Percentiles rank a stretch among this genome's conserved stretches.
phyloP scores from a whole-genome alignment of 306 rosid species.

The Sphenostylis stenocarpa region DNA sequence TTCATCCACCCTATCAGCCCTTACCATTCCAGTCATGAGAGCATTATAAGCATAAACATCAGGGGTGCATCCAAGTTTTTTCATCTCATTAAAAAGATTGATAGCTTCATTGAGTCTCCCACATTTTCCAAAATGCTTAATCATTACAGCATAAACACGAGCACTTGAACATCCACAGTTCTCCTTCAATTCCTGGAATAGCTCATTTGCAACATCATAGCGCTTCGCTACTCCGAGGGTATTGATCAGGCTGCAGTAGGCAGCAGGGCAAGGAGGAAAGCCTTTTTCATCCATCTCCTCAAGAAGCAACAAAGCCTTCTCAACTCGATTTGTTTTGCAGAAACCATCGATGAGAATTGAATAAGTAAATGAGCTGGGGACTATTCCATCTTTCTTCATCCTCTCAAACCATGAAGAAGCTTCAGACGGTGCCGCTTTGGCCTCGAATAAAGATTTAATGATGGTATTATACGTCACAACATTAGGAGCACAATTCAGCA shows the following conservation, averaged over 20 bases:
- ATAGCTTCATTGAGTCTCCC: conserved; percentile 73
- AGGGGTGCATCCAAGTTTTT: conserved; percentile 76
- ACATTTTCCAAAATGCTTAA: conserved; percentile 87
- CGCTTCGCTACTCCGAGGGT: conserved; percentile 89
- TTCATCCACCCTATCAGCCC: conserved; percentile 75
- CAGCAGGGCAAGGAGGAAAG: conserved; percentile 94
- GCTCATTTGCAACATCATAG: conserved; percentile 88
- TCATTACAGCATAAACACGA: conserved; percentile 97
- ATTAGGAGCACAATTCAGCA: conserved; percentile 62
- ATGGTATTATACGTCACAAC: conserved; percentile 82
- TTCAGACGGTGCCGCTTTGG: conserved; percentile 64
- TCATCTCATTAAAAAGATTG: conserved; percentile 80
- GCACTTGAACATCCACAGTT: conserved; percentile 85
- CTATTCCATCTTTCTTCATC: conserved; percentile 74
- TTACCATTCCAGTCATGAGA: conserved; percentile 91
- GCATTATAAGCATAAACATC: conserved; percentile 89
- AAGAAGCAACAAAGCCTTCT: conserved; percentile 89
- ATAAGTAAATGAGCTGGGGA: conserved; percentile 81
- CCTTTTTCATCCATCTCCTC: conserved; percentile 98
- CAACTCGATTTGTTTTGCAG: conserved; percentile 85
- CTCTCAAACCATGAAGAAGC: conserved; percentile 77
- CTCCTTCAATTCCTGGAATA: conserved; percentile 88
- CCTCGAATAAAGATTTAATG: conserved; percentile 72
- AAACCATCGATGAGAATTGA: conserved; percentile 92
- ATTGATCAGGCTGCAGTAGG: conserved; percentile 93